Evolutionary conservation across 192 early-diverging fungal genomes (phyloP).

Genomic region (Geranomyces variabilis): DNA sequence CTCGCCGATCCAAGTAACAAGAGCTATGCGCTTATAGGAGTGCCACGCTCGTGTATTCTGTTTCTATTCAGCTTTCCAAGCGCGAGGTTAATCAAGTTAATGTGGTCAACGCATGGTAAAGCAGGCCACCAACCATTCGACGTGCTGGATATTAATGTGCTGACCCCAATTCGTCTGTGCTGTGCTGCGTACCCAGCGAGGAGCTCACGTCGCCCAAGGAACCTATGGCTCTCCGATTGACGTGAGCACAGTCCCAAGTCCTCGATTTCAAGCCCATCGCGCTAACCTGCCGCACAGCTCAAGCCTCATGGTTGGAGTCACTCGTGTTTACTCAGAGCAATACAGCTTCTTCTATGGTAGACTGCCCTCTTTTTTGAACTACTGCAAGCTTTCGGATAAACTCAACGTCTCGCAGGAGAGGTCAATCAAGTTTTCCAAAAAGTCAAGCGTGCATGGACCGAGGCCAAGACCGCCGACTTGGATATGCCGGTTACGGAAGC

Average conservation of each 20-base stretch:
- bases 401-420: constrained; percentile 20
- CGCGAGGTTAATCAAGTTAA: constrained; percentile 60
- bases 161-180: not conserved
- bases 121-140: no score
- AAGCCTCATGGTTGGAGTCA: constrained; percentile 63
- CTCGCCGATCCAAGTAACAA: no score
- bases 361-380: not conserved
- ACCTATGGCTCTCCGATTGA: constrained; percentile 59
- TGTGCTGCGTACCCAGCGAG: constrained; percentile 23
- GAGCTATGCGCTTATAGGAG: no score
- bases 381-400: not conserved
- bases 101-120: constrained; percentile 50
- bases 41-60: no score
- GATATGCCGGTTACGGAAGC: constrained; percentile 25
- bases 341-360: constrained; percentile 59
- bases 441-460: constrained; percentile 23
- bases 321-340: constrained; percentile 57
- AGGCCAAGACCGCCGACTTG: constrained; percentile 19
- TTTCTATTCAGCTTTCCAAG: constrained; percentile 45
- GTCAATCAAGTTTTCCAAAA: constrained; percentile 35
- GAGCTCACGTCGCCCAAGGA: constrained; percentile 50
- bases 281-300: constrained; percentile 34
- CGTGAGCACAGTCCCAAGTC: constrained; percentile 13
- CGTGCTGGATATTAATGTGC: no score
- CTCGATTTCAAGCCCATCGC: not conserved